A percentile compares a stretch with the other conserved stretches of the same genome.
These are phyloP conservation scores for Backusella sp. DNA, from an alignment of 192 early-diverging fungal species.

Conservation along the genomic window DNA sequence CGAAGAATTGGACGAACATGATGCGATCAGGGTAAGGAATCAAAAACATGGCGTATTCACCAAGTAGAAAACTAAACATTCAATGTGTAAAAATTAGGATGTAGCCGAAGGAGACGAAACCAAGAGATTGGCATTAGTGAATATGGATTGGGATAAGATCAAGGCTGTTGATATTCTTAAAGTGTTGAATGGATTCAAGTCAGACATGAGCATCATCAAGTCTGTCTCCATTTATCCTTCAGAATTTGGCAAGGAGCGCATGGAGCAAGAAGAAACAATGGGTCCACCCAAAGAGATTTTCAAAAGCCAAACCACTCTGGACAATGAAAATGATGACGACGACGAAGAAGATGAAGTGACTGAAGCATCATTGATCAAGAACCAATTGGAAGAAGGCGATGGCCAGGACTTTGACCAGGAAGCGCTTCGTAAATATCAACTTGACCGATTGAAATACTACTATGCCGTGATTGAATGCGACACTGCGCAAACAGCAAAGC, in stretches of 20 bases:
- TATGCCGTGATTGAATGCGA: slow-evolving; percentile 96
- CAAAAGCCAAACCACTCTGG: slow-evolving; percentile 14
- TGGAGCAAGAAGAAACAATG: slow-evolving; percentile 66
- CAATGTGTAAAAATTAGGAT: slow-evolving; percentile 22
- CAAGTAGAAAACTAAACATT: background rate
- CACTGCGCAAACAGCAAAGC: slow-evolving; percentile 73
- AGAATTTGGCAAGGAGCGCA: slow-evolving; percentile 81
- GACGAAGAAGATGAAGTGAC: slow-evolving; percentile 44
- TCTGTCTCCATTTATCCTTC: slow-evolving; percentile 86
- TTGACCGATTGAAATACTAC: slow-evolving; percentile 87
- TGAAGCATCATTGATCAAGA: slow-evolving; percentile 42
- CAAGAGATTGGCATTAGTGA: slow-evolving; percentile 79
- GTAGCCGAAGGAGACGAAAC: slow-evolving; percentile 63
- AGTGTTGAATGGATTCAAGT: slow-evolving; percentile 83
- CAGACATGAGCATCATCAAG: slow-evolving; percentile 63
- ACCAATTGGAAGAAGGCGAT: slow-evolving; percentile 57
- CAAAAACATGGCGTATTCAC: too few relatives aligned
- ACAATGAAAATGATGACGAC: slow-evolving; percentile 23
- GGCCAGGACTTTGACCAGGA: slow-evolving; percentile 81
- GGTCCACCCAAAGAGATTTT: slow-evolving; percentile 81
- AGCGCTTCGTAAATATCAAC: slow-evolving; percentile 85
- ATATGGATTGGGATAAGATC: slow-evolving; percentile 96
- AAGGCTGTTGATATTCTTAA: slow-evolving; percentile 84
- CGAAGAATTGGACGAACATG: slow-evolving; percentile 26
- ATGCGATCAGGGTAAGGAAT: background rate